Conservation (phyloP, 306 rosid species). For the Sicyos baderoa region DNA sequence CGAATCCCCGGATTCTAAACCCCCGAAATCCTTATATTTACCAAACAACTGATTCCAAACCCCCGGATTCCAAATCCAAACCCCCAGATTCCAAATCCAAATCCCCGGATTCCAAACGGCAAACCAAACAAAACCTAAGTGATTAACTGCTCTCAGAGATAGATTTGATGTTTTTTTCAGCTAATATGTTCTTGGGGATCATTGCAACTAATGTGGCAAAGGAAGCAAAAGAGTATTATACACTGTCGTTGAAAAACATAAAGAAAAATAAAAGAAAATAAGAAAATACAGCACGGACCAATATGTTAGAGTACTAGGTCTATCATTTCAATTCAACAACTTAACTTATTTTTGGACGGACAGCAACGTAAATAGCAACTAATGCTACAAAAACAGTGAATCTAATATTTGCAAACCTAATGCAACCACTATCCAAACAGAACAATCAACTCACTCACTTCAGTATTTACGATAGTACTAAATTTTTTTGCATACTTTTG, state of each 20-base stretch:
- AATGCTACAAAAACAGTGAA: conserved; percentile 23
- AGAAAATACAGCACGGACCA: conserved; percentile 8
- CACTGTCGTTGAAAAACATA: neutral
- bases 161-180: conserved; percentile 6
- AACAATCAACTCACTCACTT: conserved; percentile 25
- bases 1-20: too few relatives aligned
- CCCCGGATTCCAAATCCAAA: too few relatives aligned
- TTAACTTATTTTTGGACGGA: conserved; percentile 26
- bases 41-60: too few relatives aligned
- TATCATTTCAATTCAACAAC: conserved; percentile 23
- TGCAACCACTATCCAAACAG: conserved; percentile 34
- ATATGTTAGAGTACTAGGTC: conserved; percentile 2
- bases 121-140: too few relatives aligned
- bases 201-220: conserved; percentile 3
- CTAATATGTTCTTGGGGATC: conserved; percentile 1
- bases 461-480: conserved; percentile 18
- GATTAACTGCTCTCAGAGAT: neutral
- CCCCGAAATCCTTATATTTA: too few relatives aligned
- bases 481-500: conserved; percentile 21
- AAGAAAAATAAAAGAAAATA: neutral
- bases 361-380: conserved; percentile 21
- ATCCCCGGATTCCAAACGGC: too few relatives aligned
- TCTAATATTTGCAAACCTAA: conserved; percentile 33
- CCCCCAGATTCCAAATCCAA: too few relatives aligned
- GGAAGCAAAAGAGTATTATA: conserved; percentile 11